Base-by-base conservation (phyloP, 805 yeast species). In the Millerago galiae region DNA sequence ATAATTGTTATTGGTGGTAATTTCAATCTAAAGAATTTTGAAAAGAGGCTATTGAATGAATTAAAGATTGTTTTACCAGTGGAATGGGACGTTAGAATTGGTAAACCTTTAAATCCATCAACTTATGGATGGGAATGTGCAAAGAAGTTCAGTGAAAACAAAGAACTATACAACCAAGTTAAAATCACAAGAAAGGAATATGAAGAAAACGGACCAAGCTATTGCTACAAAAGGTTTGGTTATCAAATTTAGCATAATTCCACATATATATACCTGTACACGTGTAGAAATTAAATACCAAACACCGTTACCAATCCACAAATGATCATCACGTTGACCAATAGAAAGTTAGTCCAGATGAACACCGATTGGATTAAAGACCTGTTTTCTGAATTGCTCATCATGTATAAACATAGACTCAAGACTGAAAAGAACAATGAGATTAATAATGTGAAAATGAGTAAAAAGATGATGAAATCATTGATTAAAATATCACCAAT, bases 1-100 rank as follows among this genome's bases (percentile, higher is more conserved):
- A 77, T 93, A 12, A 77, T 79, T 15, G 67, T 89, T 10, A 76
- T 80, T 1, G 99, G 99, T 0, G 99, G 99, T 0, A 81, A 81
- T 14, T 72, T 86, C 39, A 76, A 80, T 38, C 54, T 93, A 11
- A 77, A 81, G 0, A 87, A 89, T 33, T 81, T 85, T 48, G 68
- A 71, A 34, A 66, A 72, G 9, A 65, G 99, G 41, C 59, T 93
- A 12, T 56, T 69, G 0, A 61, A 67, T 21, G 93, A 83, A 47
- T 63, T 85, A 46, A 77, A 78, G 48, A 71, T 78, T 47, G 88
- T 80, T 43, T 65, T 83, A 16, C 91, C 91, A 0, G 75, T 77
- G 37, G 84, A 80, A 48, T 82, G 90, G 80, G 72, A 70, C 30
- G 81, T 84, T 7, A 66, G 75, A 31, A 63, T 80, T 2, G 66